These are phyloP conservation scores for Ophiostoma himal-ulmi DNA, from an alignment of 2,329 filamentous ascomycete species.

Conservation along the genomic window DNA sequence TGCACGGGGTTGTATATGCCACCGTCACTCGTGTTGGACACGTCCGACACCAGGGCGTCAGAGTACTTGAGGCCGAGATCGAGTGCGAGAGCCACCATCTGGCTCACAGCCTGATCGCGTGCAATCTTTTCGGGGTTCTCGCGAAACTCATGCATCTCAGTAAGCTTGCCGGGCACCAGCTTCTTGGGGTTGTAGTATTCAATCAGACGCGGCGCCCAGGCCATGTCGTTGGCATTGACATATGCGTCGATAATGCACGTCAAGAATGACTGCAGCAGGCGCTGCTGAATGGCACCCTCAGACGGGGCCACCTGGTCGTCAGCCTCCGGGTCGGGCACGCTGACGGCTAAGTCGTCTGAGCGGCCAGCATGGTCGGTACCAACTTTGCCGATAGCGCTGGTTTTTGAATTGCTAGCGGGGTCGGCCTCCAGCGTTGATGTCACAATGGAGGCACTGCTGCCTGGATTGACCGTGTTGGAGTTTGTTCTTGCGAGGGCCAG, in stretches of 20 bases:
- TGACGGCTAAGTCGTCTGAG: slow-evolving; percentile 48
- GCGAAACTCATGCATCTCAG: slow-evolving; percentile 56
- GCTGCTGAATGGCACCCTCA: slow-evolving; percentile 57
- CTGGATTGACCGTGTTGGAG: neutral
- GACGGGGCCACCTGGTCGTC: slow-evolving; percentile 47
- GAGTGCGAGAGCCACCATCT: slow-evolving; percentile 61
- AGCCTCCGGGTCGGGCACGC: slow-evolving; percentile 58
- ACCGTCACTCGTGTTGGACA: slow-evolving; percentile 29
- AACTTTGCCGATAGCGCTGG: slow-evolving; percentile 34
- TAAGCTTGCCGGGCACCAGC: slow-evolving; percentile 56
- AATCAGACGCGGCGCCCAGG: slow-evolving; percentile 59
- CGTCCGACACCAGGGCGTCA: slow-evolving; percentile 42
- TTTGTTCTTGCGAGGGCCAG: slow-evolving; percentile 4
- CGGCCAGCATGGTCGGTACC: slow-evolving; percentile 37
- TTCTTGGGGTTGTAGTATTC: slow-evolving; percentile 63
- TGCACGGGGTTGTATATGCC: slow-evolving; percentile 35
- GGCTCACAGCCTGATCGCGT: slow-evolving; percentile 62
- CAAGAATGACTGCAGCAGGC: slow-evolving; percentile 68
- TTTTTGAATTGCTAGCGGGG: neutral
- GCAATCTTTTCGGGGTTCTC: slow-evolving; percentile 56
- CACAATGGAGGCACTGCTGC: neutral
- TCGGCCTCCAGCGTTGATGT: neutral
- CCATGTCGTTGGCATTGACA: slow-evolving; percentile 54
- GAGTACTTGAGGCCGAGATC: slow-evolving; percentile 52
- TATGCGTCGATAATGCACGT: slow-evolving; percentile 72